Conservation (phyloP, 768 basidiomycete species). For the Paxillus involutus region DNA sequence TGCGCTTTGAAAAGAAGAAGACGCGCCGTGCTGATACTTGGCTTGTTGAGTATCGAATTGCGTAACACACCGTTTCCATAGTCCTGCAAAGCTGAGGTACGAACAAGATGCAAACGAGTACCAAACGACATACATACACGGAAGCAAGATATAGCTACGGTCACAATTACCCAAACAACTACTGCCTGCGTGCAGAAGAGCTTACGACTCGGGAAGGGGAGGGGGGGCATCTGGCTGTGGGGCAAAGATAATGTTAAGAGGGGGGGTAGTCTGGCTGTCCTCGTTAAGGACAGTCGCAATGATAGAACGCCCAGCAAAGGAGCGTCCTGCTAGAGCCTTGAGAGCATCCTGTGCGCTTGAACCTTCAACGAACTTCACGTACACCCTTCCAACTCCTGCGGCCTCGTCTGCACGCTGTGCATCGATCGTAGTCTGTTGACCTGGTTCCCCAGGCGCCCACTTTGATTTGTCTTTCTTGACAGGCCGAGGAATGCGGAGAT, state of each 20-base stretch:
- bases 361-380: conserved; percentile 78
- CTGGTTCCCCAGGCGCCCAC: conserved; percentile 66
- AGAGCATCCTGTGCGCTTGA: conserved; percentile 69
- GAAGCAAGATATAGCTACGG: conserved; percentile 15
- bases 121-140: conserved; percentile 19
- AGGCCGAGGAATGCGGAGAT: conserved; percentile 86
- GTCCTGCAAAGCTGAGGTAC: neutral
- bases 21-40: too few species aligned
- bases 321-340: conserved; percentile 85
- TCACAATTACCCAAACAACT: conserved; percentile 10
- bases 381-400: conserved; percentile 92
- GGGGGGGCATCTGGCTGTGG: conserved; percentile 82
- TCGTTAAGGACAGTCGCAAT: conserved; percentile 83
- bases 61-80: too few species aligned
- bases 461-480: conserved; percentile 83
- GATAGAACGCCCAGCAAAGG: conserved; percentile 84
- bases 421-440: conserved; percentile 59
- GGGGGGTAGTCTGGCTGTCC: conserved; percentile 83
- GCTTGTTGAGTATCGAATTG: too few species aligned
- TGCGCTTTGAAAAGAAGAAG: too few species aligned
- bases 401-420: conserved; percentile 81
- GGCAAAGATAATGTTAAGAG: conserved; percentile 79
- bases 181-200: neutral
- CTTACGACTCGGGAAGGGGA: conserved; percentile 53
- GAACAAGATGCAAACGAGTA: conserved; percentile 8